Conservation (phyloP, 352 stramenopile species). For the Phytophthora multivora region DNA sequence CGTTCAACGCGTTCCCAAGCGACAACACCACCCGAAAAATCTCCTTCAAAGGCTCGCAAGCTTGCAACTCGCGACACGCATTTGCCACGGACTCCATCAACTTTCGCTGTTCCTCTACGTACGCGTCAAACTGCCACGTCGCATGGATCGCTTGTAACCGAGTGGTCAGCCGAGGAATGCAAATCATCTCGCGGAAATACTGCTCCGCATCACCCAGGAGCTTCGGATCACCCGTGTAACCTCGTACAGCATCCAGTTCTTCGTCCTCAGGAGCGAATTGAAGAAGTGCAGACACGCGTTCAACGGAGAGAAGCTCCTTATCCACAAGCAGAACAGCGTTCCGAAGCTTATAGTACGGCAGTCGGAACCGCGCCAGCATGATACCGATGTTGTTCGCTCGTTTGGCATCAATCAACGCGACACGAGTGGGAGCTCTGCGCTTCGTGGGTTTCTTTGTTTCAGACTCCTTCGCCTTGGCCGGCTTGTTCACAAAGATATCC, state of each 20-base stretch:
- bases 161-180: constrained; percentile 61
- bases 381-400: constrained; percentile 89
- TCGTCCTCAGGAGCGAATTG: constrained; percentile 81
- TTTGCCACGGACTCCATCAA: constrained; percentile 85
- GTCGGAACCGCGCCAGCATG: constrained; percentile 83
- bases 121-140: constrained; percentile 85
- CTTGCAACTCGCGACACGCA: constrained; percentile 90
- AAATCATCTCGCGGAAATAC: constrained; percentile 77
- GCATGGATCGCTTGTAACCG: constrained; percentile 80
- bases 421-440: constrained; percentile 65
- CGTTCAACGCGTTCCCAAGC: constrained; percentile 92
- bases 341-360: constrained; percentile 81
- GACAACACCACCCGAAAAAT: constrained; percentile 86
- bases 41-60: constrained; percentile 86
- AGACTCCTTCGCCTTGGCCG: constrained; percentile 57
- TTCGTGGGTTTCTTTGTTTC: constrained; percentile 62
- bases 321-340: constrained; percentile 80
- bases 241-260: constrained; percentile 66
- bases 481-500: constrained; percentile 86
- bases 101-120: constrained; percentile 76
- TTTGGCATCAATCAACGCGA: constrained; percentile 85
- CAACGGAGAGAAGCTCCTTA: constrained; percentile 74
- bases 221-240: constrained; percentile 73
- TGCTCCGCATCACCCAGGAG: constrained; percentile 81
- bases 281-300: constrained; percentile 73